Evolutionary conservation across 2,329 filamentous ascomycete species (phyloP).

Genomic region (Thelonectria discophora): DNA sequence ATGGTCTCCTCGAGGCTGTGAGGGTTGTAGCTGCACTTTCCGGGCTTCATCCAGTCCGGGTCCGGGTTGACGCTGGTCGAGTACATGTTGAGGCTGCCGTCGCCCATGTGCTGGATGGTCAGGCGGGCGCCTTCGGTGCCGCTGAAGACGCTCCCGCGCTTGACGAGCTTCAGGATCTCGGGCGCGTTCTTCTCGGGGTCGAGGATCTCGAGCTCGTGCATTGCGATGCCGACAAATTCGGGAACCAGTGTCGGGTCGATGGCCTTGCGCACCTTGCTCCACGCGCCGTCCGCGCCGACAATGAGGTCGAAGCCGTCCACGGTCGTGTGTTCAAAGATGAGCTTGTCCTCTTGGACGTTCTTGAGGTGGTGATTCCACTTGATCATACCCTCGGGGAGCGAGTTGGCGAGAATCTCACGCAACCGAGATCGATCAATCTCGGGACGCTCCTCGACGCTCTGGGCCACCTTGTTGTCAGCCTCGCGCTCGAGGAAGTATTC

Average conservation of each 20-base stretch:
- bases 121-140: constrained; percentile 54
- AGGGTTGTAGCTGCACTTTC: constrained; percentile 56
- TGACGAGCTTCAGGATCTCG: constrained; percentile 54
- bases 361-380: constrained; percentile 57
- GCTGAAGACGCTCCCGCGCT: constrained; percentile 58
- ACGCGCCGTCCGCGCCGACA: constrained; percentile 50
- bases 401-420: constrained; percentile 54
- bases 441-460: constrained; percentile 50
- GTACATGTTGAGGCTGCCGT: constrained; percentile 56
- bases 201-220: constrained; percentile 53
- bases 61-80: constrained; percentile 50
- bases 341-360: constrained; percentile 46
- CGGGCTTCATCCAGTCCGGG: constrained; percentile 48
- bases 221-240: constrained; percentile 56
- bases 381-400: constrained; percentile 55
- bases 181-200: constrained; percentile 54
- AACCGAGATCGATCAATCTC: constrained; percentile 63
- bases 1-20: constrained; percentile 50
- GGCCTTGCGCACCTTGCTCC: constrained; percentile 47
- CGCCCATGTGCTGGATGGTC: constrained; percentile 53
- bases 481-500: constrained; percentile 45
- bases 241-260: constrained; percentile 52
- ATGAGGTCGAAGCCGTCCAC: constrained; percentile 51
- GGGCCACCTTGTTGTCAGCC: constrained; percentile 29
- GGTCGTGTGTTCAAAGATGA: constrained; percentile 51